These are phyloP conservation scores for Plectosphaerella cucumerina DNA, from an alignment of 2,329 filamentous ascomycete species.

Conservation along the genomic window DNA sequence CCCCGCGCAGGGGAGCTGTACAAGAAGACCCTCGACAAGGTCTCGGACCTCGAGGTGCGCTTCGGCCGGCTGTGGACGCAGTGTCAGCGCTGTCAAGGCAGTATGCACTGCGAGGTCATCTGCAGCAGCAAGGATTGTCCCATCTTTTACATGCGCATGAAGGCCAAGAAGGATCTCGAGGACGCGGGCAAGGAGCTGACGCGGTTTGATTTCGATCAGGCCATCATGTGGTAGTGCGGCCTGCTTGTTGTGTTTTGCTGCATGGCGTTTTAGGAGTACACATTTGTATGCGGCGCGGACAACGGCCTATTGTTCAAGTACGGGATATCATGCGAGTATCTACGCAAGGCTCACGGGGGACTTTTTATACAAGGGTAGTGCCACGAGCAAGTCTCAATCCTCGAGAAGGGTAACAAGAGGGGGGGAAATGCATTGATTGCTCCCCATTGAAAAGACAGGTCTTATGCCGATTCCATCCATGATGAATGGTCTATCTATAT, in stretches of 20 bases:
- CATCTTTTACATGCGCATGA: constrained; percentile 99
- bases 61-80: constrained; percentile 96
- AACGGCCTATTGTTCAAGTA: too few species aligned
- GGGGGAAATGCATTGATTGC: too few species aligned
- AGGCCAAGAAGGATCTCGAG: constrained; percentile 98
- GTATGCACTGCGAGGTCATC: constrained; percentile 97
- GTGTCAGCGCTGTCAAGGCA: constrained; percentile 95
- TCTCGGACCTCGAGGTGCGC: constrained; percentile 86
- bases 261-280: too few species aligned
- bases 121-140: constrained; percentile 95
- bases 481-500: too few species aligned
- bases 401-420: too few species aligned
- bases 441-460: too few species aligned
- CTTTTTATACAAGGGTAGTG: too few species aligned
- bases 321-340: too few species aligned
- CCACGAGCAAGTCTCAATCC: too few species aligned
- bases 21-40: constrained; percentile 81
- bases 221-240: constrained; percentile 54
- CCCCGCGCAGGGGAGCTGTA: constrained; percentile 89
- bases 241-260: constrained; percentile 3
- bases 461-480: too few species aligned
- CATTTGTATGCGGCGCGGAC: too few species aligned
- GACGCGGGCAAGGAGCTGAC: constrained; percentile 87
- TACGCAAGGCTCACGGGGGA: too few species aligned
- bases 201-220: constrained; percentile 83